Percentiles rank a stretch among this genome's conserved stretches.
Conservation (phyloP, 805 yeast genomes). For the Nakazawaea peltata region DNA sequence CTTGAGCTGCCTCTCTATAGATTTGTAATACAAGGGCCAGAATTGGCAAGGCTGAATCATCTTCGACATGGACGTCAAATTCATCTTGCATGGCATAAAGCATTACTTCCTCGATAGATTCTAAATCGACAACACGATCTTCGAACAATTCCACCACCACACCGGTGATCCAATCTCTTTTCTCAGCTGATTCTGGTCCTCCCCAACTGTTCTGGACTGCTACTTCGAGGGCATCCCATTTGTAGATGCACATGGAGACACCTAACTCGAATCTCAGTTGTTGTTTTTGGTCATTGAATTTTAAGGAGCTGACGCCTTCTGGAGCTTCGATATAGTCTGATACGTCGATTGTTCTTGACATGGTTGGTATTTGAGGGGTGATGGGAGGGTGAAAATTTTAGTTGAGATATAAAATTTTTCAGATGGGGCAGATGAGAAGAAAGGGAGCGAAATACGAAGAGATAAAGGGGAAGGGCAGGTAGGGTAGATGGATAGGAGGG, state of each 20-base stretch:
- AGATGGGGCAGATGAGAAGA: too few species aligned
- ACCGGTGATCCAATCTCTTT: constrained; percentile 92
- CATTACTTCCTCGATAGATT: constrained; percentile 76
- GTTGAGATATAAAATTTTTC: too few species aligned
- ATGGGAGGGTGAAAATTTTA: not conserved
- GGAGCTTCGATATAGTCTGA: constrained; percentile 24
- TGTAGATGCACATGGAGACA: constrained; percentile 81
- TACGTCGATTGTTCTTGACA: constrained; percentile 15
- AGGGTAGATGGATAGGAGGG: too few species aligned
- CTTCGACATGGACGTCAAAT: constrained; percentile 82
- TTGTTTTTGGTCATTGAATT: constrained; percentile 44
- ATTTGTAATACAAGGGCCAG: constrained; percentile 59
- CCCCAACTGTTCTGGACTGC: constrained; percentile 97
- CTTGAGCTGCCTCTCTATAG: constrained; percentile 54
- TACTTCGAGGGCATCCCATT: constrained; percentile 80
- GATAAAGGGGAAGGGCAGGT: too few species aligned
- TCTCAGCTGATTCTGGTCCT: constrained; percentile 83
- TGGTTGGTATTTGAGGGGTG: too few species aligned
- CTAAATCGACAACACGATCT: constrained; percentile 62
- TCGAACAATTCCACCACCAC: constrained; percentile 72
- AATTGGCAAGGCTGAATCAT: constrained; percentile 73
- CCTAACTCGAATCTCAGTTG: constrained; percentile 90
- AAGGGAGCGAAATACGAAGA: too few species aligned
- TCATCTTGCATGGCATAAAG: constrained; percentile 92
- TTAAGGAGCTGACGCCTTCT: constrained; percentile 15